Conservation (phyloP, 2,329 filamentous ascomycete species). For the Ilyonectria mors-panacis region DNA sequence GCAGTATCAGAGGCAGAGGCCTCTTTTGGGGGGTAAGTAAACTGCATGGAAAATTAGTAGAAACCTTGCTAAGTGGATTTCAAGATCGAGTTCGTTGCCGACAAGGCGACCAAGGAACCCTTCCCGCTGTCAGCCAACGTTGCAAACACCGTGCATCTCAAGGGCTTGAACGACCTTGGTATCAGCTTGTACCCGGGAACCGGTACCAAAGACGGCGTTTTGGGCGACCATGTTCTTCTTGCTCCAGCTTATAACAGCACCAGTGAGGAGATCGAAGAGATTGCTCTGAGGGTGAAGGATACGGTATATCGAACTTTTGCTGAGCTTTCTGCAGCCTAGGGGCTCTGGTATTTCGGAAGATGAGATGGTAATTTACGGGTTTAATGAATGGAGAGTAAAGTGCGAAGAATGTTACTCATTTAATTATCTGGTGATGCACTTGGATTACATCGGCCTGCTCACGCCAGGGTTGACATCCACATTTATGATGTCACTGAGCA, state of each 20-base stretch:
- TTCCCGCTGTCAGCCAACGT: slow-evolving; percentile 51
- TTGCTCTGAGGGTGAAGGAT: slow-evolving; percentile 37
- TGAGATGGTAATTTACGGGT: background rate
- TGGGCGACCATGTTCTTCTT: slow-evolving; percentile 45
- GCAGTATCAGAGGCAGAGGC: slow-evolving; percentile 50
- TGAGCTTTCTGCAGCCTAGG: background rate
- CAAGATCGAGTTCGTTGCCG: slow-evolving; percentile 48
- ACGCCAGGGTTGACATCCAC: too few species aligned
- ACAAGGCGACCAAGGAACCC: slow-evolving; percentile 47
- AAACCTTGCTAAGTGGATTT: slow-evolving; percentile 5
- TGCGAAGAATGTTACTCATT: too few species aligned
- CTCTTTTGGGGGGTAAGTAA: slow-evolving; percentile 50
- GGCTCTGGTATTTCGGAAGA: background rate
- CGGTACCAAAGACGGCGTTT: slow-evolving; percentile 42
- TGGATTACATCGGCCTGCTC: too few species aligned
- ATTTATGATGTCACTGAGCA: too few species aligned
- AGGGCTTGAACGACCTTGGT: slow-evolving; percentile 61
- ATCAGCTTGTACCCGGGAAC: slow-evolving; percentile 62
- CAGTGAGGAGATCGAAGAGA: slow-evolving; percentile 41
- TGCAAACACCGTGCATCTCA: slow-evolving; percentile 40
- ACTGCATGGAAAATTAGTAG: background rate
- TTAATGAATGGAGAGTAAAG: background rate
- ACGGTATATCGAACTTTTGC: slow-evolving; percentile 29
- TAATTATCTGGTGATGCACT: too few species aligned
- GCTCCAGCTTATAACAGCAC: slow-evolving; percentile 62